phyloP scores from a whole-genome alignment of 1,284 basidiomycete species.

The Pseudozyma tsukubaensis region DNA sequence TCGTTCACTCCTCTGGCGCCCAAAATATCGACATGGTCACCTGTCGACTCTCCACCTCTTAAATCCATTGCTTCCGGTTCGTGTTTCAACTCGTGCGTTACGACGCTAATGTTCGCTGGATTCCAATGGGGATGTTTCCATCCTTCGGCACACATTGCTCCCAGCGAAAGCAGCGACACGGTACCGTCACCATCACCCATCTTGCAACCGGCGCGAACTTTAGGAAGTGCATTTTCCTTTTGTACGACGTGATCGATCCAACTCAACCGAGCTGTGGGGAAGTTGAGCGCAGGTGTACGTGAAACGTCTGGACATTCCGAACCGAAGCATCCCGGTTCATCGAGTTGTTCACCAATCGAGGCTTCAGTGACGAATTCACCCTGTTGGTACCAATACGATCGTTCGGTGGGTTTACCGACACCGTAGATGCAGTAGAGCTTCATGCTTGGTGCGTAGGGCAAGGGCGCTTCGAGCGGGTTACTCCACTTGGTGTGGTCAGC shows the following conservation, averaged over 20 bases:
- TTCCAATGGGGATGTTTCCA: slow-evolving; percentile 94
- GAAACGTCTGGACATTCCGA: slow-evolving; percentile 50
- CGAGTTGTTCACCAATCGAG: slow-evolving; percentile 42
- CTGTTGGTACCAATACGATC: slow-evolving; percentile 68
- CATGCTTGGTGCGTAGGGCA: slow-evolving; percentile 89
- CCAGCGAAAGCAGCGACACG: slow-evolving; percentile 86
- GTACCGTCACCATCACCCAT: slow-evolving; percentile 84
- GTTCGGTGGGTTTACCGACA: slow-evolving; percentile 95
- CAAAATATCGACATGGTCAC: slow-evolving; percentile 86
- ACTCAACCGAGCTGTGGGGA: slow-evolving; percentile 54
- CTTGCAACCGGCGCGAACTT: slow-evolving; percentile 59
- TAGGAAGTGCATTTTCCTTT: slow-evolving; percentile 51
- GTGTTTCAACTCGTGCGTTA: slow-evolving; percentile 91
- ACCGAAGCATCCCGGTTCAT: slow-evolving; percentile 31
- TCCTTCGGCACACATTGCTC: slow-evolving; percentile 90
- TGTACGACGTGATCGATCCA: slow-evolving; percentile 57
- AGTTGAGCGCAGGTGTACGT: slow-evolving; percentile 47
- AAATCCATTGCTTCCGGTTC: slow-evolving; percentile 79
- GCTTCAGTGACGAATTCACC: slow-evolving; percentile 49
- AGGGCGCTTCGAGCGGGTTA: slow-evolving; percentile 87
- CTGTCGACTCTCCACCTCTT: slow-evolving; percentile 80
- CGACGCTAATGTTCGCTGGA: slow-evolving; percentile 80
- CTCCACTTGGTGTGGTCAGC: slow-evolving; percentile 75
- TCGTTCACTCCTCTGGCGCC: slow-evolving; percentile 88
- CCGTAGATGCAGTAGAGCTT: slow-evolving; percentile 95